Evolutionary conservation across 148 eudicot genomes (phyloP).

Genomic region (Polygonum aviculare): DNA sequence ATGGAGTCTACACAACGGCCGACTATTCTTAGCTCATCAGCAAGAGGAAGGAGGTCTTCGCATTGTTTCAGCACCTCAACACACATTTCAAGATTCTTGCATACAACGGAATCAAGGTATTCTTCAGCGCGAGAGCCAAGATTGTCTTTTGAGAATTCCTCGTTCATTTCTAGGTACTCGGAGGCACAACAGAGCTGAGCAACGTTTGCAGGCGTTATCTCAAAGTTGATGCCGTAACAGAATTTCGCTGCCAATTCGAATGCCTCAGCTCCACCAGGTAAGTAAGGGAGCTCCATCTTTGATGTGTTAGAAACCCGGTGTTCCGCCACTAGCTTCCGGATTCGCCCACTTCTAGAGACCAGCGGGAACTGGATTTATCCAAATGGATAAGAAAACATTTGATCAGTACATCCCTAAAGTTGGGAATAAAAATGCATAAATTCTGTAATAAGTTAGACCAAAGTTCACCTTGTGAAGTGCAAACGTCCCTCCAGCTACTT

Average conservation of each 20-base stretch:
- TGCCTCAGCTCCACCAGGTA: slow-evolving; percentile 79
- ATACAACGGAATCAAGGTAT: slow-evolving; percentile 63
- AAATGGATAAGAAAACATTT: neutral
- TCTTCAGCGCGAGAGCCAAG: slow-evolving; percentile 78
- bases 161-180: slow-evolving; percentile 79
- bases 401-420: neutral
- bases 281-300: slow-evolving; percentile 45
- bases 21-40: slow-evolving; percentile 70
- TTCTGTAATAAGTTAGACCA: neutral
- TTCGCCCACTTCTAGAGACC: slow-evolving; percentile 83
- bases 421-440: neutral
- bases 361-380: slow-evolving; percentile 67
- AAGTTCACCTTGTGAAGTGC: slow-evolving; percentile 75
- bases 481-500: slow-evolving; percentile 64
- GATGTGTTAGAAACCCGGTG: slow-evolving; percentile 50
- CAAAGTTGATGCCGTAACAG: slow-evolving; percentile 88
- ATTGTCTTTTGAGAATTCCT: slow-evolving; percentile 67
- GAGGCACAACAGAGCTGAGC: slow-evolving; percentile 74
- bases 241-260: slow-evolving; percentile 93
- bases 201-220: slow-evolving; percentile 73
- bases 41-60: slow-evolving; percentile 76
- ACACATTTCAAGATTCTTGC: slow-evolving; percentile 79
- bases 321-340: slow-evolving; percentile 68
- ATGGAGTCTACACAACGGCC: slow-evolving; percentile 72
- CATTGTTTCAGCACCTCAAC: slow-evolving; percentile 78